These are phyloP conservation scores for Alternaria triticimaculans DNA, from an alignment of 2,329 filamentous ascomycete genomes.

Conservation along the genomic window DNA sequence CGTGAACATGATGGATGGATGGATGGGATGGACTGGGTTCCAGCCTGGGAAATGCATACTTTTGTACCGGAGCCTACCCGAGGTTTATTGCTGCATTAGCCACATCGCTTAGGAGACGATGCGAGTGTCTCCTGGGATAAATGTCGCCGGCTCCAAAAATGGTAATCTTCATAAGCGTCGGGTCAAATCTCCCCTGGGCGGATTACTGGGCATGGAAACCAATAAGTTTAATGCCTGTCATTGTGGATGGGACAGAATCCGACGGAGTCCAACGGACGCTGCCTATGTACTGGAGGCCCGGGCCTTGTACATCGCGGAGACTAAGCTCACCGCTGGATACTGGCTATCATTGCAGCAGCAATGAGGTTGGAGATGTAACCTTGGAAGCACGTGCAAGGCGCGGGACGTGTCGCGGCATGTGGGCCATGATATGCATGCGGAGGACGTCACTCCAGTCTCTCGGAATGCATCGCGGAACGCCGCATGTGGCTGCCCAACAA, in stretches of 20 bases:
- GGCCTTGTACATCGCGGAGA: not conserved
- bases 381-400: not conserved
- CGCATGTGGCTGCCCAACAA: conserved; percentile 6
- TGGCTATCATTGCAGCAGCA: not conserved
- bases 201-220: not conserved
- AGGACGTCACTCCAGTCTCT: conserved; percentile 18
- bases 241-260: not conserved
- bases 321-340: not conserved
- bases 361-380: not conserved
- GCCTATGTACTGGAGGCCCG: not conserved
- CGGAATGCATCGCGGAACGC: conserved; percentile 21
- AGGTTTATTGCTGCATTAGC: not conserved
- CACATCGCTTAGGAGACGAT: not conserved
- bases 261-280: not conserved
- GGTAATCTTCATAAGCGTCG: not conserved
- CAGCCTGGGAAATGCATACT: not conserved
- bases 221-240: not conserved
- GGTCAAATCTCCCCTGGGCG: not conserved
- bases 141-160: not conserved
- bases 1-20: not conserved
- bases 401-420: not conserved
- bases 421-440: conserved; percentile 2
- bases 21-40: not conserved
- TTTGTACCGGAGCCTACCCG: not conserved
- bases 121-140: not conserved